phyloP scores from a whole-genome alignment of 345 rosid genomes.

The Eucalyptus erythrocorys region DNA sequence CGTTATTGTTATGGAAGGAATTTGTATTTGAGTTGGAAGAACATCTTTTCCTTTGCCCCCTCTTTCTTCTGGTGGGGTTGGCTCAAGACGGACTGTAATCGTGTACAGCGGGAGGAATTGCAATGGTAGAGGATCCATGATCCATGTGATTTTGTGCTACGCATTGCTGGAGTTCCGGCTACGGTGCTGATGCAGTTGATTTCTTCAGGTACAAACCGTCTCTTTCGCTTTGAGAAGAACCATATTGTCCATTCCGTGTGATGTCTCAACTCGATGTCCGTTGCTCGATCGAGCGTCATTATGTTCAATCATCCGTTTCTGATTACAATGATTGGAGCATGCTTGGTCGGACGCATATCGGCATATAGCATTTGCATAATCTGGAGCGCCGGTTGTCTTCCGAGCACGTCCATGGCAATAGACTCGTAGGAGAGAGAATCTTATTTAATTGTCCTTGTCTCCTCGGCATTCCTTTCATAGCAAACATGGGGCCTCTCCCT shows the following conservation, averaged over 20 bases:
- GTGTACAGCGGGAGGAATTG: not conserved
- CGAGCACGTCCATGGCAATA: not conserved
- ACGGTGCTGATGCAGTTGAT: not conserved
- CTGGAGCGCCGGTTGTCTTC: not conserved
- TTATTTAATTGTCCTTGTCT: not conserved
- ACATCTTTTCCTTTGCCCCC: not conserved
- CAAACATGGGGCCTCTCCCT: not conserved
- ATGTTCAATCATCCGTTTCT: not conserved
- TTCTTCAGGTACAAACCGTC: not conserved
- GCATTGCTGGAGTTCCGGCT: not conserved
- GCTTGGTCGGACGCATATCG: not conserved
- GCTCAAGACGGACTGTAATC: not conserved
- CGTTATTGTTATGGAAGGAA: not conserved
- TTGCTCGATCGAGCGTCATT: not conserved
- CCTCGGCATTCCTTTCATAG: not conserved
- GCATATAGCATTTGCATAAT: not conserved
- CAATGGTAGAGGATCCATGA: not conserved
- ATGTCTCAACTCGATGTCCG: not conserved
- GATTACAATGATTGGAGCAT: not conserved
- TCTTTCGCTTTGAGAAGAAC: not conserved
- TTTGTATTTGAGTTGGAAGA: not conserved
- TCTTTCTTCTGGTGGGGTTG: not conserved
- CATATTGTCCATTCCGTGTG: not conserved
- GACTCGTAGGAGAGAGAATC: not conserved
- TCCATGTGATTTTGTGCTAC: not conserved